phyloP scores from a whole-genome alignment of 331 rosid species.

The Malus hybrid region DNA sequence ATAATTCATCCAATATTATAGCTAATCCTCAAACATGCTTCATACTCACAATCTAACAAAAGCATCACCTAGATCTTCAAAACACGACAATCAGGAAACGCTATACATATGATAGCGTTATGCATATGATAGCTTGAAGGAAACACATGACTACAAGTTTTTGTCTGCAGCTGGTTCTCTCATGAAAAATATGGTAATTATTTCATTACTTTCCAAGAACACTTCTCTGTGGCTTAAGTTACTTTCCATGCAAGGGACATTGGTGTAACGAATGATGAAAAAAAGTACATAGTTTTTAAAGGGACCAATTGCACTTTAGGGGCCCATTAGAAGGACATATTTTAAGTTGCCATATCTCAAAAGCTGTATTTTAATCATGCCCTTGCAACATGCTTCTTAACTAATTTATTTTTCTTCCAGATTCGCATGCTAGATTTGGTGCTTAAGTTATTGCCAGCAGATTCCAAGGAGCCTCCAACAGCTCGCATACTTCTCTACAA shows the following conservation, averaged over 20 bases:
- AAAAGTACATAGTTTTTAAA: too few species aligned
- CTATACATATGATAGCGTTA: slow-evolving; percentile 24
- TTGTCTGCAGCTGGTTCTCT: slow-evolving; percentile 90
- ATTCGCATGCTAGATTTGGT: slow-evolving; percentile 83
- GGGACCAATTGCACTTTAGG: too few species aligned
- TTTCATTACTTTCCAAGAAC: slow-evolving; percentile 3
- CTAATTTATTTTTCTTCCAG: slow-evolving; percentile 37
- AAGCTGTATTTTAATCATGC: background rate
- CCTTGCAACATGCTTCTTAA: slow-evolving; percentile 18
- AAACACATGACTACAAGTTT: slow-evolving; percentile 69
- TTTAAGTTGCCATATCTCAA: background rate
- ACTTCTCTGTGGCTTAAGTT: too few species aligned
- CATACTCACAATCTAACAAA: too few species aligned
- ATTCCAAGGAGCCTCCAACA: slow-evolving; percentile 79
- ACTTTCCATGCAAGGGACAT: too few species aligned
- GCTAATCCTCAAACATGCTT: too few species aligned
- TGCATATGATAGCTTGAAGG: slow-evolving; percentile 79
- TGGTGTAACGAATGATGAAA: too few species aligned
- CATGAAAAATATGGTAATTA: slow-evolving; percentile 77
- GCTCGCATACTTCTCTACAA: slow-evolving; percentile 90
- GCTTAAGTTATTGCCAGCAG: slow-evolving; percentile 64
- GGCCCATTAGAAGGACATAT: too few species aligned
- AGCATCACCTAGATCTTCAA: too few species aligned
- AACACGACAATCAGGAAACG: too few species aligned
- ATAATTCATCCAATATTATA: too few species aligned